Conservation (phyloP, 2,329 filamentous ascomycete genomes). For the Arthrocladium fulminans region DNA sequence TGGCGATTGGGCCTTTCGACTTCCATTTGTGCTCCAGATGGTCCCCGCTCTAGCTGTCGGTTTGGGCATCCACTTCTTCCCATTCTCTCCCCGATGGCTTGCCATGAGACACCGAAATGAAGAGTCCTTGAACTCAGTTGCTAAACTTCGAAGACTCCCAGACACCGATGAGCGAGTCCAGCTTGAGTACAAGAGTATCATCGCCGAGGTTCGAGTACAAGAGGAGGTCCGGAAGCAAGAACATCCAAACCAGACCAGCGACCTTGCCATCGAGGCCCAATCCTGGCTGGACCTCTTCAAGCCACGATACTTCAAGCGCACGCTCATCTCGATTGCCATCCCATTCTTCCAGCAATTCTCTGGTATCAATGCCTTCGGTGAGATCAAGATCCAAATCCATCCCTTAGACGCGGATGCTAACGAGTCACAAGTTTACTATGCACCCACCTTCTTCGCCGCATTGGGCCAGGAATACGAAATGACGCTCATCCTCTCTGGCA, state of each 20-base stretch:
- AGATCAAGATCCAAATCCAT: too few species aligned
- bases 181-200: conserved; percentile 43
- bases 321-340: conserved; percentile 32
- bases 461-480: conserved; percentile 25
- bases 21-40: conserved; percentile 36
- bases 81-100: conserved; percentile 41
- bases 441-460: conserved; percentile 37
- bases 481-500: conserved; percentile 47
- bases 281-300: conserved; percentile 43
- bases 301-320: conserved; percentile 36
- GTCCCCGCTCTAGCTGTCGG: conserved; percentile 26
- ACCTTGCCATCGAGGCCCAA: conserved; percentile 28
- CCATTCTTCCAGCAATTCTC: conserved; percentile 40
- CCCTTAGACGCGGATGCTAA: too few species aligned
- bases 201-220: conserved; percentile 41
- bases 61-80: conserved; percentile 38
- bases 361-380: too few species aligned
- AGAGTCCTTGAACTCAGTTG: conserved; percentile 32
- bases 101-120: conserved; percentile 32
- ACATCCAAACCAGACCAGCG: conserved; percentile 28
- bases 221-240: conserved; percentile 32
- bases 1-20: conserved; percentile 36
- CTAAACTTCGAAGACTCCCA: conserved; percentile 35
- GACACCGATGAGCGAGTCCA: conserved; percentile 36
- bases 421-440: too few species aligned